phyloP scores from a whole-genome alignment of 495 filamentous ascomycete species.

The Bryoglossum gracile region DNA sequence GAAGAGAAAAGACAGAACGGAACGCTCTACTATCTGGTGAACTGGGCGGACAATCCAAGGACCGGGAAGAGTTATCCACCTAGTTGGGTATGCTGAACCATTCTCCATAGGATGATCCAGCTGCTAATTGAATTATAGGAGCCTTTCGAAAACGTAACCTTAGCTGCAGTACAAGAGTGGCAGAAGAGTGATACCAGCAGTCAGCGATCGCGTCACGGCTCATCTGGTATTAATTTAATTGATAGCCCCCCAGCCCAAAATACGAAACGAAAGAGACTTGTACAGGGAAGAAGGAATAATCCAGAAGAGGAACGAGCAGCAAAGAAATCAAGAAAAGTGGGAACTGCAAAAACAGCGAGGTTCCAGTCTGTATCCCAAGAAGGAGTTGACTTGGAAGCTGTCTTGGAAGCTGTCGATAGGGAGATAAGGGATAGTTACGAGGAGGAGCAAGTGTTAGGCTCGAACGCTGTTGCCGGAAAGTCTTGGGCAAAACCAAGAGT shows the following conservation, averaged over 20 bases:
- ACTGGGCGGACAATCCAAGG: slow-evolving; percentile 20
- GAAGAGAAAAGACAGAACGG: slow-evolving; percentile 8
- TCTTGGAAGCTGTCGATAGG: background rate
- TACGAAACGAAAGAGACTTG: slow-evolving; percentile 13
- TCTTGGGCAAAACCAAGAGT: too few species aligned
- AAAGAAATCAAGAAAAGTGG: slow-evolving; percentile 7
- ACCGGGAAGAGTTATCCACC: slow-evolving; percentile 15
- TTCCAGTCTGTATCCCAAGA: slow-evolving; percentile 14
- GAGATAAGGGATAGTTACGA: slow-evolving; percentile 26
- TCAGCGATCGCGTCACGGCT: background rate
- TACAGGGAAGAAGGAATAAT: background rate
- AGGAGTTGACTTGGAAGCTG: background rate
- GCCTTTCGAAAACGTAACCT: slow-evolving; percentile 10
- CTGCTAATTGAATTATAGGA: slow-evolving; percentile 11
- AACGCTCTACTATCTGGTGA: slow-evolving; percentile 11
- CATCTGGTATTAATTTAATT: background rate
- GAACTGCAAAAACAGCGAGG: slow-evolving; percentile 7
- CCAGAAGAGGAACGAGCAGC: background rate
- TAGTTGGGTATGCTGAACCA: slow-evolving; percentile 20
- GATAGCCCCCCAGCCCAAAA: slow-evolving; percentile 10
- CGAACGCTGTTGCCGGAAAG: background rate
- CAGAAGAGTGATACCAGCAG: slow-evolving; percentile 5
- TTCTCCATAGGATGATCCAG: background rate
- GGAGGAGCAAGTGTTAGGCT: slow-evolving; percentile 11
- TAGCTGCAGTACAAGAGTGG: slow-evolving; percentile 13